A percentile compares a stretch with the other conserved stretches of the same genome.
Evolutionary conservation across 495 filamentous ascomycete species (phyloP).

Genomic region (Oidiodendron maius): DNA sequence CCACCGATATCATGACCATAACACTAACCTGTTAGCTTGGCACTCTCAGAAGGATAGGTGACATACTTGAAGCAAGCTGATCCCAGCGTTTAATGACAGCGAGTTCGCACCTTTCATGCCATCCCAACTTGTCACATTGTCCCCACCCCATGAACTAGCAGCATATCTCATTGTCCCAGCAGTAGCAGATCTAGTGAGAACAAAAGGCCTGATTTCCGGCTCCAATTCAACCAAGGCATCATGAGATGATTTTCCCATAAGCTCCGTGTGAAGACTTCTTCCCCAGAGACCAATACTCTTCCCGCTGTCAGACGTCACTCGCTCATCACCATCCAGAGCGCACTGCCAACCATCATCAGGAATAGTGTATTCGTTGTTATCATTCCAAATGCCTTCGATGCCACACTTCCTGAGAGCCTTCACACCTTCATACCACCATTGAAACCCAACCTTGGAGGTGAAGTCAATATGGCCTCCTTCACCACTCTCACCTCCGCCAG

Average conservation of each 20-base stretch:
- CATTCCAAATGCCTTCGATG: slow-evolving; percentile 70
- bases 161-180: slow-evolving; percentile 62
- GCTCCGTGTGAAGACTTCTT: slow-evolving; percentile 56
- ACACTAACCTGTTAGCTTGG: slow-evolving; percentile 34
- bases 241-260: slow-evolving; percentile 60
- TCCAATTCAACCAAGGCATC: slow-evolving; percentile 51
- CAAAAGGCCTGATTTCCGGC: slow-evolving; percentile 55
- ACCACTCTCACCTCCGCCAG: slow-evolving; percentile 59
- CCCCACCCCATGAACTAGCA: slow-evolving; percentile 60
- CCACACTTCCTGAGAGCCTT: slow-evolving; percentile 51
- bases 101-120: slow-evolving; percentile 62
- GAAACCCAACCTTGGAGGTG: slow-evolving; percentile 52
- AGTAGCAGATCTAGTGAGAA: slow-evolving; percentile 62
- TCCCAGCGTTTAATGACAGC: slow-evolving; percentile 57
- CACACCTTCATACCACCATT: slow-evolving; percentile 66
- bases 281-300: slow-evolving; percentile 65
- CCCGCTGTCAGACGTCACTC: slow-evolving; percentile 13
- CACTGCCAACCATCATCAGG: slow-evolving; percentile 58
- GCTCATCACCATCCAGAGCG: slow-evolving; percentile 30
- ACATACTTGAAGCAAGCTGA: slow-evolving; percentile 53
- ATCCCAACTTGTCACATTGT: slow-evolving; percentile 62
- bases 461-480: slow-evolving; percentile 70
- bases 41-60: no score
- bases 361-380: slow-evolving; percentile 69
- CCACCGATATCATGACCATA: slow-evolving; percentile 69